A percentile compares a stretch with the other conserved stretches of the same genome.
Evolutionary conservation across 2,329 filamentous ascomycete genomes (phyloP).

Genomic region (Hyphodiscus sp.): DNA sequence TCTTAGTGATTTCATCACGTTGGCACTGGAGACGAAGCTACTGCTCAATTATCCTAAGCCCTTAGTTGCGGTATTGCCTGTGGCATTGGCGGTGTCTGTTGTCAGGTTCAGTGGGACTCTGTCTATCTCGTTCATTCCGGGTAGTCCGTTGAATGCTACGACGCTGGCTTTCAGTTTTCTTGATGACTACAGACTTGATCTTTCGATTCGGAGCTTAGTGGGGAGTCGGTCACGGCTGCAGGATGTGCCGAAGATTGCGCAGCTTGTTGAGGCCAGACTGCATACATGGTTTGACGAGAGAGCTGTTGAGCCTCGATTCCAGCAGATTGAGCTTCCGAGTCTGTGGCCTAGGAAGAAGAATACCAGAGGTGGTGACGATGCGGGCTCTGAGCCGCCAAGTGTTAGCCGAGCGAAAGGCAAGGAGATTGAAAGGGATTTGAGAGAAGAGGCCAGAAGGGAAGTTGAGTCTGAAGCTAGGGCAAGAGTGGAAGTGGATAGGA

Average conservation of each 20-base stretch:
- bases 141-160: slow-evolving; percentile 60
- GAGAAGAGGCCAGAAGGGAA: slow-evolving; percentile 45
- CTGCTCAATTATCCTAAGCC: slow-evolving; percentile 92
- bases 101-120: slow-evolving; percentile 92
- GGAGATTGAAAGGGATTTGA: slow-evolving; percentile 44
- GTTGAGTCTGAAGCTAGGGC: slow-evolving; percentile 37
- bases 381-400: slow-evolving; percentile 31
- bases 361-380: slow-evolving; percentile 64
- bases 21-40: slow-evolving; percentile 90
- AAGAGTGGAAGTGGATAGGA: slow-evolving; percentile 21
- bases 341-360: slow-evolving; percentile 82
- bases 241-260: slow-evolving; percentile 83
- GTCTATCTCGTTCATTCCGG: slow-evolving; percentile 86
- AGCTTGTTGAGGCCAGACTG: slow-evolving; percentile 71
- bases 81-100: slow-evolving; percentile 85
- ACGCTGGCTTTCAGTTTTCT: slow-evolving; percentile 93
- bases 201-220: slow-evolving; percentile 72
- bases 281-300: slow-evolving; percentile 87
- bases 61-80: slow-evolving; percentile 79
- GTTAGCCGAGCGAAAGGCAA: slow-evolving; percentile 49
- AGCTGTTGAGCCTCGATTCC: slow-evolving; percentile 78
- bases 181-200: slow-evolving; percentile 79
- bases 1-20: slow-evolving; percentile 88
- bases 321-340: slow-evolving; percentile 77
- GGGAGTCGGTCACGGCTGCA: slow-evolving; percentile 74